Base-by-base conservation (phyloP, 1,139 yeast species). In the Scheffersomyces titani region DNA sequence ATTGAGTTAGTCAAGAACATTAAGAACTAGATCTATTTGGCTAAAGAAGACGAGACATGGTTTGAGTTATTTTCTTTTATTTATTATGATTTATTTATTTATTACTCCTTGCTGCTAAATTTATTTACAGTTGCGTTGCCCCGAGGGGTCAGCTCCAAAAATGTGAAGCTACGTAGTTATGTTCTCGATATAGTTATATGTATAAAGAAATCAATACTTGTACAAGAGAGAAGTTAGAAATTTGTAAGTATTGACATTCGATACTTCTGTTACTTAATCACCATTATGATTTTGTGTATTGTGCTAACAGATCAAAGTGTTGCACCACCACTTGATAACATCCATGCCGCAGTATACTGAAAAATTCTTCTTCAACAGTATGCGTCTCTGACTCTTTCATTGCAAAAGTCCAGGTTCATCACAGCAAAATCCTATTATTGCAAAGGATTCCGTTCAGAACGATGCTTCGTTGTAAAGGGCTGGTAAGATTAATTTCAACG, bases 1-100 rank as follows among this genome's bases (percentile, higher is more conserved):
- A 83, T 81, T 71, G 87, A 84, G 75, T 77, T 84, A 76, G 88
- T 84, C 67, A 80, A 81, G 76, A 76, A 72, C 76, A 77, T 80
- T 61, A 71, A 71, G 68, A 71, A 71, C 61, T 66, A 64, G 60
- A 51, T 48, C 44, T 18, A 19, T 13, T 46, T 46, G 49, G 22
- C 20, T 19, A 46, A 18, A 20, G 20, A 22, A 46, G 49, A 46
- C 49, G 49, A 46, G 22, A 46, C 49, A 46, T 46, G 49, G 22
- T 19, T 46, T 46, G 19, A 46, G 22, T 22, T 46, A 51, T 53
- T 57, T 30, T 47, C 47, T 53, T 54, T 54, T 46, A 54, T 51
- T 56, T 55, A 52, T 51, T 49, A 49, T 50, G 54, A 51, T 59
- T 57, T 58, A 57, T 60, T 59, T 60, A 59, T 59, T 59, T 57